These are phyloP conservation scores for Dictyostelium firmibasis DNA, from an alignment of 78 protist species.

Conservation along the genomic window DNA sequence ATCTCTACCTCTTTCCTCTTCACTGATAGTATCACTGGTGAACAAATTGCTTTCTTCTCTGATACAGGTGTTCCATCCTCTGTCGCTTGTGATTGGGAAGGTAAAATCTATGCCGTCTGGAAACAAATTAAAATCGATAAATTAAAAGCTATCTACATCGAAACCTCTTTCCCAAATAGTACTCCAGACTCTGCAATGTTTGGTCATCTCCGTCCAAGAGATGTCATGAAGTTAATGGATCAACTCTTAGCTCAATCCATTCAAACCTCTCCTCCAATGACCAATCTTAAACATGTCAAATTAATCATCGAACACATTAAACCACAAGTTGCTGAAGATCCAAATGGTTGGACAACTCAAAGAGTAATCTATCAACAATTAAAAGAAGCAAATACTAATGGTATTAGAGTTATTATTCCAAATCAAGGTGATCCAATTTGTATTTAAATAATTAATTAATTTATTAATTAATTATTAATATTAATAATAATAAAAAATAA, in stretches of 20 bases:
- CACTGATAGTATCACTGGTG: neutral
- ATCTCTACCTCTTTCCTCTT: slow-evolving; percentile 34
- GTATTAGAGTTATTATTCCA: slow-evolving; percentile 38
- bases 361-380: slow-evolving; percentile 36
- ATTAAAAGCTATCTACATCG: slow-evolving; percentile 42
- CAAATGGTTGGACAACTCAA: neutral
- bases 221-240: slow-evolving; percentile 19
- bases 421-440: slow-evolving; percentile 71
- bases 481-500: neutral
- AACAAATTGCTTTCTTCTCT: slow-evolving; percentile 55
- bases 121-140: slow-evolving; percentile 1
- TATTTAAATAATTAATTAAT: slow-evolving; percentile 10
- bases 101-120: slow-evolving; percentile 37
- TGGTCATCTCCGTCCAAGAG: slow-evolving; percentile 64
- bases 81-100: slow-evolving; percentile 38
- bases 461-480: neutral
- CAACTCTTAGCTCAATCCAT: neutral
- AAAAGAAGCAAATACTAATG: neutral
- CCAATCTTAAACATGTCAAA: slow-evolving; percentile 16
- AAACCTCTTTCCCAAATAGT: slow-evolving; percentile 18
- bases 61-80: slow-evolving; percentile 58
- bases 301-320: slow-evolving; percentile 51
- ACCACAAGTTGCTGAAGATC: slow-evolving; percentile 26
- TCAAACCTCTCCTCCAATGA: neutral
- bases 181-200: slow-evolving; percentile 10